Conservation (phyloP, 2,329 filamentous ascomycete genomes). For the Bertia moriformis region DNA sequence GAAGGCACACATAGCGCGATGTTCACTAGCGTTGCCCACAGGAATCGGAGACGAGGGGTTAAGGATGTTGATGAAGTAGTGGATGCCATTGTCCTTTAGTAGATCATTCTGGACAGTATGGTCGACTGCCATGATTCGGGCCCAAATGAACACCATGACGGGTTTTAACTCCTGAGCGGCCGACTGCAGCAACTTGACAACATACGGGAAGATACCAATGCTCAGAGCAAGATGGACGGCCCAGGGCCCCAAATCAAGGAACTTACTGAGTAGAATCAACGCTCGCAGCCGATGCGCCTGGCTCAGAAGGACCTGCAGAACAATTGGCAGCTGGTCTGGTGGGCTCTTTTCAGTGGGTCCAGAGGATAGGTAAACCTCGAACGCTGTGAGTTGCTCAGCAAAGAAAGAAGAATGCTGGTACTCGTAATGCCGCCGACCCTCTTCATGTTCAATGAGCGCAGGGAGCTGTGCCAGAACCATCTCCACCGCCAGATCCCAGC, state of each 20-base stretch:
- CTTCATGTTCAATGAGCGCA: constrained; percentile 66
- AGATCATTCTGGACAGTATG: constrained; percentile 85
- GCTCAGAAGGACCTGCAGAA: constrained; percentile 86
- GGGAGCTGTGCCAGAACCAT: constrained; percentile 84
- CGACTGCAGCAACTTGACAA: constrained; percentile 90
- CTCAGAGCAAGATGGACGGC: constrained; percentile 94
- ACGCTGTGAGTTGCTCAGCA: constrained; percentile 89
- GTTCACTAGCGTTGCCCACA: constrained; percentile 77
- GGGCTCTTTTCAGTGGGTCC: constrained; percentile 73
- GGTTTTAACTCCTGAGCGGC: constrained; percentile 89
- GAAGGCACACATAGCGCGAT: constrained; percentile 97
- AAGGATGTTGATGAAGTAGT: constrained; percentile 88
- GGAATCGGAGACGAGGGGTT: constrained; percentile 73
- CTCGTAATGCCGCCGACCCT: constrained; percentile 58
- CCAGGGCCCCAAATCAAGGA: constrained; percentile 91
- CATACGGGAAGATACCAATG: constrained; percentile 97
- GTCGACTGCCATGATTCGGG: constrained; percentile 85
- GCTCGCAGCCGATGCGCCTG: constrained; percentile 87
- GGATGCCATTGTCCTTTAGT: constrained; percentile 91
- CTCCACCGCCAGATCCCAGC: constrained; percentile 94
- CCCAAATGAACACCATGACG: constrained; percentile 99
- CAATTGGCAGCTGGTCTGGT: constrained; percentile 88
- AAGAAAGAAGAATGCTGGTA: constrained; percentile 95
- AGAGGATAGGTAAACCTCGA: constrained; percentile 82
- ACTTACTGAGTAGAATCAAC: constrained; percentile 79